Conservation (phyloP, 2,329 filamentous ascomycete genomes). For the Dryadomyces sulphureus region DNA sequence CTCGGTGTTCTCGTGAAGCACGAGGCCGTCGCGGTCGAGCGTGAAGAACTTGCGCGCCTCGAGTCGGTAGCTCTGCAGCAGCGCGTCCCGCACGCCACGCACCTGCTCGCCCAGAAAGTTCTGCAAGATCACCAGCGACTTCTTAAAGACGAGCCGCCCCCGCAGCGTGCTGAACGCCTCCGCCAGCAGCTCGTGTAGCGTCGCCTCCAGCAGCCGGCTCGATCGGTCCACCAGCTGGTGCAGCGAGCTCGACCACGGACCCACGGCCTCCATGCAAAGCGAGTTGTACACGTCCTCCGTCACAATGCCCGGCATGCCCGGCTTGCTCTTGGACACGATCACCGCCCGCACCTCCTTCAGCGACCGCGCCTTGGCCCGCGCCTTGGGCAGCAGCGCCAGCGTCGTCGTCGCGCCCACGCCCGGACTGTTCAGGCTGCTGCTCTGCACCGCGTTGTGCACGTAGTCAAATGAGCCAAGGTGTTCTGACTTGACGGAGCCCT, state of each 20-base stretch:
- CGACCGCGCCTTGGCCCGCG: constrained; percentile 15
- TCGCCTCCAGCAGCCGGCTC: constrained; percentile 29
- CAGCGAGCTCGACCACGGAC: constrained; percentile 41
- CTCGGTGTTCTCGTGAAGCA: constrained; percentile 30
- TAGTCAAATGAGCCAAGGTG: too few relatives aligned
- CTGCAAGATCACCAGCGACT: constrained; percentile 27
- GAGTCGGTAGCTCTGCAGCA: constrained; percentile 32
- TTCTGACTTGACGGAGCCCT: not conserved
- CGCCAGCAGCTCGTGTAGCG: constrained; percentile 31
- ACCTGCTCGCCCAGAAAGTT: constrained; percentile 27
- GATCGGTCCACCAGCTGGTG: constrained; percentile 31
- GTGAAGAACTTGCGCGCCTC: constrained; percentile 44
- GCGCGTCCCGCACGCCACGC: constrained; percentile 19
- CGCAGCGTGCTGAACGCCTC: constrained; percentile 30
- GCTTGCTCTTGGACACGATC: constrained; percentile 37
- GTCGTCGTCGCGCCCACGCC: too few relatives aligned
- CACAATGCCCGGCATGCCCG: constrained; percentile 43
- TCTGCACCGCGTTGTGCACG: too few relatives aligned
- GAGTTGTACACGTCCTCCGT: constrained; percentile 45
- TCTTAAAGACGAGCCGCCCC: constrained; percentile 33
- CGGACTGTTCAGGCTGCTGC: constrained; percentile 3
- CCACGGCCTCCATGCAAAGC: constrained; percentile 40
- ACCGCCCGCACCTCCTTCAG: constrained; percentile 37
- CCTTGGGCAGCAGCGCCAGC: too few relatives aligned
- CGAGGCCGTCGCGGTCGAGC: constrained; percentile 34